A percentile compares a stretch with the other conserved stretches of the same genome.
These are phyloP conservation scores for Extremus antarcticus DNA, from an alignment of 495 filamentous ascomycete genomes.

Conservation along the genomic window DNA sequence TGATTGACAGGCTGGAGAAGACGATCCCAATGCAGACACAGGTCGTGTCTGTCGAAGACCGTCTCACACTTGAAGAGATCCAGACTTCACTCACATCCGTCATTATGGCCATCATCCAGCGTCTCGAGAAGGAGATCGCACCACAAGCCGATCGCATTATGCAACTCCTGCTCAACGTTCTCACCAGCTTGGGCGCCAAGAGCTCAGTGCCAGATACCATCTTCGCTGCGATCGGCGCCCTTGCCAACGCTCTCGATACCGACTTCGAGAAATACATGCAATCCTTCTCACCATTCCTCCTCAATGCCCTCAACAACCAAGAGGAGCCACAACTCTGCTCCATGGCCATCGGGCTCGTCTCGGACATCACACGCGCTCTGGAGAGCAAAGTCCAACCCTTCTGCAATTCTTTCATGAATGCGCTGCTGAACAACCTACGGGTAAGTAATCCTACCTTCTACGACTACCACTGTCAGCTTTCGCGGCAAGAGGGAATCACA, in stretches of 20 bases:
- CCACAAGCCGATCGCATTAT: conserved; percentile 91
- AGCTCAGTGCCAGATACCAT: conserved; percentile 89
- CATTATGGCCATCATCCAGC: conserved; percentile 78
- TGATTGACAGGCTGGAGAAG: conserved; percentile 79
- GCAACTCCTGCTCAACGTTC: conserved; percentile 69
- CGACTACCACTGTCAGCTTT: not conserved
- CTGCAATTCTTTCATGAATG: conserved; percentile 97
- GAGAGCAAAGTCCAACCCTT: conserved; percentile 82
- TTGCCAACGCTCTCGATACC: conserved; percentile 79
- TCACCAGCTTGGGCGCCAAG: conserved; percentile 67
- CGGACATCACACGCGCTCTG: conserved; percentile 85
- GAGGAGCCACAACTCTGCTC: conserved; percentile 88
- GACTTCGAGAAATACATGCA: conserved; percentile 97
- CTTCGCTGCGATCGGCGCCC: conserved; percentile 77
- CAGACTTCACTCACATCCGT: conserved; percentile 91
- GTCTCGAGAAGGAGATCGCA: conserved; percentile 80
- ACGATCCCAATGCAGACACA: conserved; percentile 86
- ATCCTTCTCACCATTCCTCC: conserved; percentile 77
- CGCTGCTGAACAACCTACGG: conserved; percentile 76
- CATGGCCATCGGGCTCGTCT: conserved; percentile 94
- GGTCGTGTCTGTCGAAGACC: conserved; percentile 93
- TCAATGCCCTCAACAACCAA: conserved; percentile 85
- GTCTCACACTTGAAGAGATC: conserved; percentile 89
- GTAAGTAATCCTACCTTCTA: conserved; percentile 39
- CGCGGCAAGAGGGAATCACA: conserved; percentile 2